phyloP scores from a whole-genome alignment of 2,329 filamentous ascomycete genomes.

The Teratosphaeriaceae sp. region DNA sequence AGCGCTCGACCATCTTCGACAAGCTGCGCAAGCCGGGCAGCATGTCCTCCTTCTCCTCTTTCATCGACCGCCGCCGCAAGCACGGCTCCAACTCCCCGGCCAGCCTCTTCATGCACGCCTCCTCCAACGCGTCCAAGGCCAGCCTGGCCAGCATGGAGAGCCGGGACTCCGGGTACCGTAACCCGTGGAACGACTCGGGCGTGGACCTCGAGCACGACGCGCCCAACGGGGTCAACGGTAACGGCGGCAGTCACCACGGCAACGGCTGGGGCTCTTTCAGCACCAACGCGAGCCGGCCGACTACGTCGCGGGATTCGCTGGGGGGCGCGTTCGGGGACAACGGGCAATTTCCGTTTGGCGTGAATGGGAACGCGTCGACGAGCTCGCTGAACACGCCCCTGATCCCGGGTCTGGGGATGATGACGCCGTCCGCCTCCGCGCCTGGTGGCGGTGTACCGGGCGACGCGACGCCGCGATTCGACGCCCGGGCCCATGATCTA shows the following conservation, averaged over 20 bases:
- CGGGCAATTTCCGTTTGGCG: slow-evolving; percentile 58
- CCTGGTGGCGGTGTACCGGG: slow-evolving; percentile 14
- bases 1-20: slow-evolving; percentile 82
- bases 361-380: slow-evolving; percentile 33
- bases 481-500: slow-evolving; percentile 16
- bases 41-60: slow-evolving; percentile 93
- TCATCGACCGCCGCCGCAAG: slow-evolving; percentile 88
- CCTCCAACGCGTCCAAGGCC: slow-evolving; percentile 89
- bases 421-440: slow-evolving; percentile 8
- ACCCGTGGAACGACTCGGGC: slow-evolving; percentile 96
- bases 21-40: slow-evolving; percentile 89
- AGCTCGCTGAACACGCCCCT: slow-evolving; percentile 32
- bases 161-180: slow-evolving; percentile 87
- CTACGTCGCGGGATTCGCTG: slow-evolving; percentile 56
- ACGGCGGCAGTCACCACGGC: slow-evolving; percentile 16
- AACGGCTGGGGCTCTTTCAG: slow-evolving; percentile 38
- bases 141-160: slow-evolving; percentile 95
- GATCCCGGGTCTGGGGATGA: slow-evolving; percentile 33
- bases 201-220: slow-evolving; percentile 87
- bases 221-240: slow-evolving; percentile 25
- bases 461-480: slow-evolving; percentile 31
- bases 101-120: slow-evolving; percentile 75
- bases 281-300: slow-evolving; percentile 59
- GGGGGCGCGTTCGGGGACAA: slow-evolving; percentile 54
- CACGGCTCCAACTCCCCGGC: slow-evolving; percentile 73